Conservation (phyloP, 2,329 filamentous ascomycete genomes). For the Didymella arachidicola region DNA sequence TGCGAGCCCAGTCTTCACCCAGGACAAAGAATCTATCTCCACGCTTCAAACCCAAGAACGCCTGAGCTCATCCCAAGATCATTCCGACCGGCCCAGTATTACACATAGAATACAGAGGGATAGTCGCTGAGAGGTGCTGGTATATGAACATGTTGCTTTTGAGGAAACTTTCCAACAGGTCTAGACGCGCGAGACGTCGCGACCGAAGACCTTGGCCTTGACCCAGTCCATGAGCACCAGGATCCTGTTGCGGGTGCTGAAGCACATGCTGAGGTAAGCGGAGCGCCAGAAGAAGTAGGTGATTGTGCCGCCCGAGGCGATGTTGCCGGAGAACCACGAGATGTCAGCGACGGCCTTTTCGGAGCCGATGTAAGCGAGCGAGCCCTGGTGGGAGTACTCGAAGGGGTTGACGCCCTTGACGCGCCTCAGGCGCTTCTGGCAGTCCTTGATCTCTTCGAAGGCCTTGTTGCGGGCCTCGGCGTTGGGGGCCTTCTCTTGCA, state of each 20-base stretch:
- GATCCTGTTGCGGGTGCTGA: constrained; percentile 95
- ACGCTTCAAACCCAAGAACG: constrained; percentile 16
- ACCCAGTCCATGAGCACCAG: constrained; percentile 94
- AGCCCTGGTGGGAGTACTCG: constrained; percentile 98
- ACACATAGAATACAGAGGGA: constrained; percentile 19
- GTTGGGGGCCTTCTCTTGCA: constrained; percentile 71
- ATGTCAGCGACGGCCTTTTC: constrained; percentile 98
- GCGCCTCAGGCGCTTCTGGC: constrained; percentile 85
- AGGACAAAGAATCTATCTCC: constrained; percentile 17
- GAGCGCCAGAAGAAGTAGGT: constrained; percentile 99
- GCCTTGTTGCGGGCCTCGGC: constrained; percentile 65
- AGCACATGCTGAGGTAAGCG: constrained; percentile 99
- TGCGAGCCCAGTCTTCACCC: constrained; percentile 5
- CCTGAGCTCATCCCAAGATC: constrained; percentile 19
- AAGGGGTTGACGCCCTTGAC: constrained; percentile 97
- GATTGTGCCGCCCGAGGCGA: constrained; percentile 89
- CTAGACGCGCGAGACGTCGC: constrained; percentile 83
- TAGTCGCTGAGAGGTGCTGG: constrained; percentile 13
- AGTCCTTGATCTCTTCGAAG: constrained; percentile 79
- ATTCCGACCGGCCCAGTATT: constrained; percentile 19
- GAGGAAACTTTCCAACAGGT: background rate
- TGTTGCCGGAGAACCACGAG: constrained; percentile 95
- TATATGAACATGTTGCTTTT: constrained; percentile 22
- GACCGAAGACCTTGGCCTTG: constrained; percentile 95
- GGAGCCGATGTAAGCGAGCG: constrained; percentile 95